phyloP scores from a whole-genome alignment of 2,329 filamentous ascomycete genomes.

The Fusarium nygamai region DNA sequence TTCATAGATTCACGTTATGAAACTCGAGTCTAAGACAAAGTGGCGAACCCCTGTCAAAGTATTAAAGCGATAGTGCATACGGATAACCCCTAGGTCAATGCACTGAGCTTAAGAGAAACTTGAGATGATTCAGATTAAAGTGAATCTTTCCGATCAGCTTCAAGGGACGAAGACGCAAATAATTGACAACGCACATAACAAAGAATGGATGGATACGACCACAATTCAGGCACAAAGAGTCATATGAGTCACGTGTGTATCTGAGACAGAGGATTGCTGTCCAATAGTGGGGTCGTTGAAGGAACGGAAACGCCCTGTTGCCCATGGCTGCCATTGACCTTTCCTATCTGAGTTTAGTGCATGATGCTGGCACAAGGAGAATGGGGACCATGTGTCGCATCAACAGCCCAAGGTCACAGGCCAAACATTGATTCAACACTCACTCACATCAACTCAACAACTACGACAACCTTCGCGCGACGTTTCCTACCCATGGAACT shows the following conservation, averaged over 20 bases:
- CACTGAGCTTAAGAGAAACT: background rate
- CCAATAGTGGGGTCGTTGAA: conserved; percentile 37
- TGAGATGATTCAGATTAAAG: background rate
- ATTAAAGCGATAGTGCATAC: background rate
- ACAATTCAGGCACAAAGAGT: conserved; percentile 29
- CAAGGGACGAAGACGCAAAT: background rate
- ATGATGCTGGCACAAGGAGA: conserved; percentile 39
- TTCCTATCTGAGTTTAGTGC: conserved; percentile 35
- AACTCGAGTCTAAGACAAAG: conserved; percentile 25
- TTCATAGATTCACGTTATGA: conserved; percentile 18
- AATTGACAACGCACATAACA: conserved; percentile 14
- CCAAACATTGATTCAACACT: conserved; percentile 41
- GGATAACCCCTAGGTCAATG: conserved; percentile 9
- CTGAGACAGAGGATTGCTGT: conserved; percentile 30
- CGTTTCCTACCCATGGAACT: conserved; percentile 38
- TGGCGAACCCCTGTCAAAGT: conserved; percentile 18
- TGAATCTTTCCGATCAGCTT: background rate
- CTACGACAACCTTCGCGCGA: conserved; percentile 40
- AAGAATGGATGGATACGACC: background rate
- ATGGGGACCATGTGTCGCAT: conserved; percentile 45
- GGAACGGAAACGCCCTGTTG: conserved; percentile 42
- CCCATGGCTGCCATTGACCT: conserved; percentile 46
- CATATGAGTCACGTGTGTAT: conserved; percentile 36
- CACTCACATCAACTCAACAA: conserved; percentile 27
- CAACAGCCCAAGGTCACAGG: conserved; percentile 42